phyloP scores from a whole-genome alignment of 768 basidiomycete genomes.

The Gautieria morchelliformis region DNA sequence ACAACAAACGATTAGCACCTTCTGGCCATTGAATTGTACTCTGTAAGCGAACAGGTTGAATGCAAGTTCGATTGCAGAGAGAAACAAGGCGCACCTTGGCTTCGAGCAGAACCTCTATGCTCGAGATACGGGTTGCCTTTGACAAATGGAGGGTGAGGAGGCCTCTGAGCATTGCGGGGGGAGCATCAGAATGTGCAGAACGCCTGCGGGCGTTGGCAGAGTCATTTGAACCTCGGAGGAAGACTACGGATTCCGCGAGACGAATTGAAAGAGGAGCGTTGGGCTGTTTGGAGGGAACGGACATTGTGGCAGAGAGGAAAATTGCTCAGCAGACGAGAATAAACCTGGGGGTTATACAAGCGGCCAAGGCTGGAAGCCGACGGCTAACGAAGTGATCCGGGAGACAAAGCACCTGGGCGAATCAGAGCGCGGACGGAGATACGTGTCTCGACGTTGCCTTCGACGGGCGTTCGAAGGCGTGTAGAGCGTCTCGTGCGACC shows the following conservation, averaged over 20 bases:
- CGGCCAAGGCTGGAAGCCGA: too few species aligned
- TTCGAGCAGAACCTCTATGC: constrained; percentile 71
- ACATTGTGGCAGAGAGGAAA: constrained; percentile 1
- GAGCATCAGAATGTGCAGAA: constrained; percentile 27
- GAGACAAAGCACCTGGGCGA: too few species aligned
- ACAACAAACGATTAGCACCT: constrained; percentile 36
- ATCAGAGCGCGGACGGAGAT: too few species aligned
- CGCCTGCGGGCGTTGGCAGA: constrained; percentile 23
- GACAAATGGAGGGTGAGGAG: constrained; percentile 51
- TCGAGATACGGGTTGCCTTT: constrained; percentile 79
- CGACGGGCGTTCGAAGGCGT: too few species aligned
- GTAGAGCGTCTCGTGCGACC: too few species aligned
- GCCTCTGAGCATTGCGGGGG: constrained; percentile 53
- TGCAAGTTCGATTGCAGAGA: background rate
- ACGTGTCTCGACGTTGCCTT: too few species aligned
- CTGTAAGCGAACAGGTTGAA: constrained; percentile 8
- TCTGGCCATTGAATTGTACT: constrained; percentile 75
- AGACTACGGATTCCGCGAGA: constrained; percentile 67
- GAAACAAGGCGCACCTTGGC: constrained; percentile 32
- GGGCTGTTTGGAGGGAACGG: constrained; percentile 19
- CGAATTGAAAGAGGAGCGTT: constrained; percentile 45
- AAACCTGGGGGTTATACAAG: too few species aligned
- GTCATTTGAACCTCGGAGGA: constrained; percentile 38
- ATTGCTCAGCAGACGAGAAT: too few species aligned
- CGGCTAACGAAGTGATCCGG: too few species aligned